Evolutionary conservation across 805 yeast genomes (phyloP).

Genomic region (Wickerhamiella brachini): DNA sequence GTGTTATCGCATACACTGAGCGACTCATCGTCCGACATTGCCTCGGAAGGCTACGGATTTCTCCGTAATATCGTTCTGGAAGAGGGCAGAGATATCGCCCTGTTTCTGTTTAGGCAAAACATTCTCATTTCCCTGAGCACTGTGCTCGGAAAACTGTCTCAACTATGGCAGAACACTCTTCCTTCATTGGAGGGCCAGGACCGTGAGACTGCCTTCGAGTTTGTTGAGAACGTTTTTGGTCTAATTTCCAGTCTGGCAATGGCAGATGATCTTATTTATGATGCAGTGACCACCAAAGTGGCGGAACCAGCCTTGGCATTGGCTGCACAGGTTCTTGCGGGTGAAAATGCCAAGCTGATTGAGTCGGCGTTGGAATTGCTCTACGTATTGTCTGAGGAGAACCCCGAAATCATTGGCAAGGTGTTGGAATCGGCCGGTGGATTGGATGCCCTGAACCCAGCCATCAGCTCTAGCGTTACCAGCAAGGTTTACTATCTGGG

Average conservation of each 20-base stretch:
- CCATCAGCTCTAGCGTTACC: neutral
- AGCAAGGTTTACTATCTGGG: slow-evolving; percentile 21
- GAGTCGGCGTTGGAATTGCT: slow-evolving; percentile 21
- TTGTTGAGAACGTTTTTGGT: slow-evolving; percentile 59
- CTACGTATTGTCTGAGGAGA: slow-evolving; percentile 23
- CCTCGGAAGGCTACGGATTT: slow-evolving; percentile 69
- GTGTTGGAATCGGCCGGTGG: slow-evolving; percentile 1
- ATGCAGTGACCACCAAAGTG: slow-evolving; percentile 23
- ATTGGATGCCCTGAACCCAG: neutral
- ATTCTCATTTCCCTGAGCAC: slow-evolving; percentile 50
- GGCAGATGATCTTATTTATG: slow-evolving; percentile 48
- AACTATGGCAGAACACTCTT: slow-evolving; percentile 28
- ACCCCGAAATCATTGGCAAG: slow-evolving; percentile 8
- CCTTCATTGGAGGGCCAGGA: slow-evolving; percentile 3
- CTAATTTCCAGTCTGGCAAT: slow-evolving; percentile 52
- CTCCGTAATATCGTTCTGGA: slow-evolving; percentile 68
- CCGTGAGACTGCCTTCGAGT: slow-evolving; percentile 35
- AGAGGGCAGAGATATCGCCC: slow-evolving; percentile 75
- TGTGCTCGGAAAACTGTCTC: slow-evolving; percentile 32
- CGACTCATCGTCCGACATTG: slow-evolving; percentile 60
- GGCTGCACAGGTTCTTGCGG: neutral
- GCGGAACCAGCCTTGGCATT: slow-evolving; percentile 12
- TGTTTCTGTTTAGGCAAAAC: slow-evolving; percentile 61
- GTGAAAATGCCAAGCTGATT: slow-evolving; percentile 3
- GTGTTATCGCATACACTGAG: slow-evolving; percentile 50